These are phyloP conservation scores for Pisolithus sp. DNA, from an alignment of 768 basidiomycete species.

Conservation along the genomic window DNA sequence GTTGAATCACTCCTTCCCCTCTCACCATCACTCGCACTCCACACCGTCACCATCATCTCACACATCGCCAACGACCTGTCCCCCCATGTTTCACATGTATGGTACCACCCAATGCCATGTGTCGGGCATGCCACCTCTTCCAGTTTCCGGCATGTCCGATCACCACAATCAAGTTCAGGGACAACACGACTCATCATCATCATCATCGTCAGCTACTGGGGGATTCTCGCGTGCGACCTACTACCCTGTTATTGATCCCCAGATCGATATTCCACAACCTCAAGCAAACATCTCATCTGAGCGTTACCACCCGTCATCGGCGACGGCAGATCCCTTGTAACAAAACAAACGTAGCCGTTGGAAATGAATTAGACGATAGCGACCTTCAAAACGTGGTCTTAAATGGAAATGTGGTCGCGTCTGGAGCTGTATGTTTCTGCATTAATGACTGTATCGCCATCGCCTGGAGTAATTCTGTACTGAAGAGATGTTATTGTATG, in stretches of 20 bases:
- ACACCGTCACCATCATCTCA: constrained; percentile 3
- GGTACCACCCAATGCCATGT: constrained; percentile 25
- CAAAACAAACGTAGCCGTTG: background rate
- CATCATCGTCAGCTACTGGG: constrained; percentile 19
- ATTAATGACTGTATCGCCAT: background rate
- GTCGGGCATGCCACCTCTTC: constrained; percentile 14
- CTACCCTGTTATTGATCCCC: constrained; percentile 37
- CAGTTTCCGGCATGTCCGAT: constrained; percentile 3
- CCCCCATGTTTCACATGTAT: constrained; percentile 19
- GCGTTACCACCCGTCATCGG: constrained; percentile 24
- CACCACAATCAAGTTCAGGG: constrained; percentile 3
- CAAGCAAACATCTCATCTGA: constrained; percentile 27
- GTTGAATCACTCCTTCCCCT: constrained; percentile 11
- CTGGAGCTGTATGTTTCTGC: background rate
- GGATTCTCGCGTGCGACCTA: constrained; percentile 25
- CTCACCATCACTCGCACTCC: constrained; percentile 1
- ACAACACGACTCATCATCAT: background rate
- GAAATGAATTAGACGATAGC: background rate
- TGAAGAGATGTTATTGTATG: background rate
- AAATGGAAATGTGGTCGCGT: no score
- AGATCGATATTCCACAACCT: constrained; percentile 24
- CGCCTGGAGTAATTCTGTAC: background rate
- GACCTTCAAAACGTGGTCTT: no score
- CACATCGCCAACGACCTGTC: constrained; percentile 10
- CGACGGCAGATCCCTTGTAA: constrained; percentile 12